Conservation (phyloP, 495 filamentous ascomycete species). For the Neurospora africana region DNA sequence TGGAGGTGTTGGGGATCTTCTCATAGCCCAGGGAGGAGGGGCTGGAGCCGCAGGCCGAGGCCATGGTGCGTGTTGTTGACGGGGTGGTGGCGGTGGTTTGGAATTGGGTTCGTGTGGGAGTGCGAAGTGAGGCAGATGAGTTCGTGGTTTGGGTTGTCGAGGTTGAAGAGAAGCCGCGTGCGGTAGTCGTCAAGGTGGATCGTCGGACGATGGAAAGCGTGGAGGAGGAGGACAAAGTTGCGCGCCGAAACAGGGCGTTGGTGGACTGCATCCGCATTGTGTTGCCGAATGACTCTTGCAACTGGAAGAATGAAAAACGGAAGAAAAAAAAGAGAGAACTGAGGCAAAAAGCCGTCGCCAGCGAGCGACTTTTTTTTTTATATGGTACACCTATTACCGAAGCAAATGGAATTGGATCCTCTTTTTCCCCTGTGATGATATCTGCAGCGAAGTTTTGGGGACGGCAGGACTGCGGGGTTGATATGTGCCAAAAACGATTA, state of each 20-base stretch:
- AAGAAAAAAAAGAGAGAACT: background rate
- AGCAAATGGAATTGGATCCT: slow-evolving; percentile 4
- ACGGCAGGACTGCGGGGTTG: slow-evolving; percentile 5
- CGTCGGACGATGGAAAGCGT: background rate
- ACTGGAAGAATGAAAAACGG: background rate
- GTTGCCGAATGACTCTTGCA: background rate
- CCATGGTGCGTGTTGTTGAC: slow-evolving; percentile 22
- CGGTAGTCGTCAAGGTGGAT: slow-evolving; percentile 15
- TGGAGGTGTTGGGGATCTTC: slow-evolving; percentile 41
- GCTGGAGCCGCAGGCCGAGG: slow-evolving; percentile 6
- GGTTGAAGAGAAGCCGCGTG: slow-evolving; percentile 16
- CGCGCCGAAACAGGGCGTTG: slow-evolving; percentile 19
- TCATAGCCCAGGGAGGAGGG: slow-evolving; percentile 14
- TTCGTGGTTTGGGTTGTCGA: background rate
- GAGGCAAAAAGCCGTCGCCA: slow-evolving; percentile 2
- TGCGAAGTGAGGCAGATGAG: background rate
- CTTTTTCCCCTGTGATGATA: slow-evolving; percentile 32
- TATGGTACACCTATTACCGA: slow-evolving; percentile 14
- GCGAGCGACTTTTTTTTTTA: slow-evolving; percentile 1
- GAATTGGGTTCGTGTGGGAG: background rate
- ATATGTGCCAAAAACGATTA: background rate
- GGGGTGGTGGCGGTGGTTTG: background rate
- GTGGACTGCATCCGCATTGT: slow-evolving; percentile 9
- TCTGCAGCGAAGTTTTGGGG: slow-evolving; percentile 39
- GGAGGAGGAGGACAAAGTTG: background rate